A percentile compares a stretch with the other conserved stretches of the same genome.
Conservation (phyloP, 306 rosid genomes). For the Potentilla sterilis region DNA sequence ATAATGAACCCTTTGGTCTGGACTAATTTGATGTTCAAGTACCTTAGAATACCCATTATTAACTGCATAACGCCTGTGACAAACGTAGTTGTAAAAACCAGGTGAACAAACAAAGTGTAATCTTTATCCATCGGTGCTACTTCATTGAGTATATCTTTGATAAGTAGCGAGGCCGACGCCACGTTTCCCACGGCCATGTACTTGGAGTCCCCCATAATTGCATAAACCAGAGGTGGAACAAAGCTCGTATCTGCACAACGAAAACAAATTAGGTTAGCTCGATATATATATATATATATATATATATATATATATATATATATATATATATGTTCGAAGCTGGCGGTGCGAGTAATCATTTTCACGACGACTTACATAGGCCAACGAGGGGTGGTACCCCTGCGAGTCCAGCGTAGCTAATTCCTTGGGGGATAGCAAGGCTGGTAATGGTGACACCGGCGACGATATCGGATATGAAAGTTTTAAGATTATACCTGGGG, state of each 20-base stretch:
- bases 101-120: conserved; percentile 49
- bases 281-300: no score
- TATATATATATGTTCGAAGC: no score
- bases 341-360: not conserved
- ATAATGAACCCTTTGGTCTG: not conserved
- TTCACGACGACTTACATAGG: conserved; percentile 48
- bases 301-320: no score
- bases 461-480: conserved; percentile 51
- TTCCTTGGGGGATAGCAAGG: conserved; percentile 96
- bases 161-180: conserved; percentile 74
- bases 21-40: not conserved
- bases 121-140: conserved; percentile 36
- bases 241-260: conserved; percentile 63
- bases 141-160: conserved; percentile 33
- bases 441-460: conserved; percentile 83
- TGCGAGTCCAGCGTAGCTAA: conserved; percentile 81
- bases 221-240: conserved; percentile 73
- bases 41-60: conserved; percentile 70
- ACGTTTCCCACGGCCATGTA: conserved; percentile 87
- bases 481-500: conserved; percentile 40
- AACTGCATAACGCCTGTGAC: conserved; percentile 64
- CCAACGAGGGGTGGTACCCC: conserved; percentile 68
- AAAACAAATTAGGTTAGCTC: not conserved
- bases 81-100: conserved; percentile 64
- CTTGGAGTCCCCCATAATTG: conserved; percentile 75